Base-by-base conservation (phyloP, 2,329 filamentous ascomycete species). In the Aspergillus felis region DNA sequence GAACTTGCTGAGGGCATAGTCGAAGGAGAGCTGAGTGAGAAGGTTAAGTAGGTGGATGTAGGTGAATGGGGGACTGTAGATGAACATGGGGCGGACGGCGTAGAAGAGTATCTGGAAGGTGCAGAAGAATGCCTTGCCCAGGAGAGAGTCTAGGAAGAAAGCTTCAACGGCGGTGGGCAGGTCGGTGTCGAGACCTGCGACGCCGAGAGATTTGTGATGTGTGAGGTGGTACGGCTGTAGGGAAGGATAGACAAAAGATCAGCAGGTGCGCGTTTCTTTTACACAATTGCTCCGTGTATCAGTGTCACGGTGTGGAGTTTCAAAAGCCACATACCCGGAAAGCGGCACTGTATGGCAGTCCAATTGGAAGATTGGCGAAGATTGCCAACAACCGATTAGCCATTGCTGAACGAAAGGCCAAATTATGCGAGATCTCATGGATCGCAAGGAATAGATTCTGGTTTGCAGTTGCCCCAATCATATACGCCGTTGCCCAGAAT, bases 21-120 rank as follows among this genome's bases (percentile, higher is more conserved):
- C 92, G 74, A 97, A 96, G 62, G 78, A 68, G 52, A 93, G 68
- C 77, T 99, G 93, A 3, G 85, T 83, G 59, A 79, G 73, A 53
- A 99, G 82, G 77, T 99, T 99, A 77, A 92, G 78, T 57, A 86
- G 82, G 76, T 97, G 92, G 57, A 97, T 86, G 70, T 83, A 83
- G 53, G 93, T 97, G 74, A 97, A 85, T 41, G 93, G 91, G 4
- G 97, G 83, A 67, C 86, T 85, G 83, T 96, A 96, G 66, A 99
- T 84, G 77, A 92, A 87, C 89, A 97, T 96, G 60, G 94, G 94
- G 17, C 94, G 90, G 52, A 99, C 77, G 68, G 94, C 94, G 80
- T 99, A 99, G 84, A 99, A 99, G 73, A 99, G 84, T 75, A 99
- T 97, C 78, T 99, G 94, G 80, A 97, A 99, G 65, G 94, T 99